These are phyloP conservation scores for Elsinoe fawcettii DNA, from an alignment of 2,329 filamentous ascomycete species.

Conservation along the genomic window DNA sequence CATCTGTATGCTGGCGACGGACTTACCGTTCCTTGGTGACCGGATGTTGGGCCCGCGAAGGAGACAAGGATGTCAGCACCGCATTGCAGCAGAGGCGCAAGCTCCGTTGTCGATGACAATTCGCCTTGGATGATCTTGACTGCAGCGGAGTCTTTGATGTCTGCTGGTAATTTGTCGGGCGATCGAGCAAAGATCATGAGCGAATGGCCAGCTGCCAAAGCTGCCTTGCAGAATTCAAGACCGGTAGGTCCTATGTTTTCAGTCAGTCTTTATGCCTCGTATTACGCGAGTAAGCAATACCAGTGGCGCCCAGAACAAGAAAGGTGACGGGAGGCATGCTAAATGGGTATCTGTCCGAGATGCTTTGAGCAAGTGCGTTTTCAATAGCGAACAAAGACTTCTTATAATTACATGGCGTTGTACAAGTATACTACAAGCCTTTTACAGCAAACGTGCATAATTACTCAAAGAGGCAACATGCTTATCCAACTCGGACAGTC, in stretches of 20 bases:
- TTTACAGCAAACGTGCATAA: too few relatives aligned
- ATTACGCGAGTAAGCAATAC: background rate
- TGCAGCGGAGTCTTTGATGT: background rate
- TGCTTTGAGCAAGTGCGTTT: too few relatives aligned
- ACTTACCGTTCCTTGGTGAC: background rate
- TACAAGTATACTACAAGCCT: too few relatives aligned
- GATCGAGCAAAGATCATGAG: background rate
- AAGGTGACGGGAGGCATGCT: background rate
- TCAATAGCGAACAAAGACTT: too few relatives aligned
- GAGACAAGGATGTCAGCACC: background rate
- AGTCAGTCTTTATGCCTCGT: background rate
- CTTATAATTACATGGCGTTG: too few relatives aligned
- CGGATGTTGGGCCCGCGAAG: too few relatives aligned
- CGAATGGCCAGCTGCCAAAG: background rate
- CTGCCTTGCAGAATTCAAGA: background rate
- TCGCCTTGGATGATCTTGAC: background rate
- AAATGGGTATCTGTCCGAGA: too few relatives aligned
- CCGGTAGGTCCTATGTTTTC: background rate
- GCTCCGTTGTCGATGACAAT: background rate
- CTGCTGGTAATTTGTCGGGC: background rate
- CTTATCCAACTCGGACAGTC: too few relatives aligned
- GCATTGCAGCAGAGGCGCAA: background rate
- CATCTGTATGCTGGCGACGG: background rate
- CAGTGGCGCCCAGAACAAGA: background rate
- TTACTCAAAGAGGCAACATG: too few relatives aligned